phyloP scores from a whole-genome alignment of 768 basidiomycete species.

The Psilocybe sp. region DNA sequence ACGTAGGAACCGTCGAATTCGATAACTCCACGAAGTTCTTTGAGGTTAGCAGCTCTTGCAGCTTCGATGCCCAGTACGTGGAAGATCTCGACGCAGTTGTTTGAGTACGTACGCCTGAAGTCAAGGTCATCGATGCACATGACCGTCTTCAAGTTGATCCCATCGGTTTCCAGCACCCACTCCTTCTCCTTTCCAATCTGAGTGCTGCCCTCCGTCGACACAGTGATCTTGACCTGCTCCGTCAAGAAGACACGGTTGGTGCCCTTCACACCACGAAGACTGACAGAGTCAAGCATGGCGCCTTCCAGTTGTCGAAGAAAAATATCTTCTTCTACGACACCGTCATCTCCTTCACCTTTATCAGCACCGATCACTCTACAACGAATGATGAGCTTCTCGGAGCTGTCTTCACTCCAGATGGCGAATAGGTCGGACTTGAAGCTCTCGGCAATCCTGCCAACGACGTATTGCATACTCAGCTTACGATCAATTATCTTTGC shows the following conservation, averaged over 20 bases:
- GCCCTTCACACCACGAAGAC: slow-evolving; percentile 86
- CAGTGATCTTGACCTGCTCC: slow-evolving; percentile 75
- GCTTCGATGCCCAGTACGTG: slow-evolving; percentile 96
- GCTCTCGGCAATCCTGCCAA: slow-evolving; percentile 87
- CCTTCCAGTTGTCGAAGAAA: slow-evolving; percentile 96
- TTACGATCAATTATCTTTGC: slow-evolving; percentile 98
- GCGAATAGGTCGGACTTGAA: slow-evolving; percentile 97
- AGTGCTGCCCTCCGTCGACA: slow-evolving; percentile 65
- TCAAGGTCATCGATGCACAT: slow-evolving; percentile 96
- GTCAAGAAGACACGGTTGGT: slow-evolving; percentile 94
- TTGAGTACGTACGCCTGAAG: slow-evolving; percentile 89
- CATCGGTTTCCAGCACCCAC: slow-evolving; percentile 98
- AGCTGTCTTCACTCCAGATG: slow-evolving; percentile 98
- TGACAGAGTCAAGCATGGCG: slow-evolving; percentile 95
- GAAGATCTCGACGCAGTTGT: slow-evolving; percentile 95
- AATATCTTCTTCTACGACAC: slow-evolving; percentile 84
- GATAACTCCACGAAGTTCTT: slow-evolving; percentile 91
- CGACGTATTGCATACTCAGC: slow-evolving; percentile 92
- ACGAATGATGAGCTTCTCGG: slow-evolving; percentile 94
- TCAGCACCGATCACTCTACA: slow-evolving; percentile 90
- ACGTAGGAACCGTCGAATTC: slow-evolving; percentile 99
- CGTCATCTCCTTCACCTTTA: slow-evolving; percentile 81
- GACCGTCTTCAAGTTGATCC: slow-evolving; percentile 92
- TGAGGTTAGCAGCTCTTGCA: slow-evolving; percentile 90
- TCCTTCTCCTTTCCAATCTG: slow-evolving; percentile 67